Evolutionary conservation across 2,329 filamentous ascomycete species (phyloP).

Genomic region (Chaetomiaceae sp.): DNA sequence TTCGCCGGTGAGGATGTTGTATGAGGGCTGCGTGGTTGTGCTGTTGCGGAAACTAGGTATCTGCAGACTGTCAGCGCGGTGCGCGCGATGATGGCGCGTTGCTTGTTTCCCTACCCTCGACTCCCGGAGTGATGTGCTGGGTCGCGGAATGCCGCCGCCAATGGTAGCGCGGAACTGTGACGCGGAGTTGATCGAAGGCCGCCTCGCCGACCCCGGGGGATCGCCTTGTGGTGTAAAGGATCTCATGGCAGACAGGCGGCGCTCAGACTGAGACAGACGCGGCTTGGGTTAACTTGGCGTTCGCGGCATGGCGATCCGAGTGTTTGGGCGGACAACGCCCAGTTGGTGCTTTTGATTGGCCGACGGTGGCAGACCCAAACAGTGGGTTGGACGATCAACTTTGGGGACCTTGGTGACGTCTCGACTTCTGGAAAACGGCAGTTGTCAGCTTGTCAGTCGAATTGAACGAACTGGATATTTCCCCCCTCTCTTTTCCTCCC

Average conservation of each 20-base stretch:
- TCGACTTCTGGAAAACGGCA: neutral
- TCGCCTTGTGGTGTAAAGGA: constrained; percentile 29
- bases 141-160: constrained; percentile 26
- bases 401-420: neutral
- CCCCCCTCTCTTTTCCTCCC: no score
- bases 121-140: constrained; percentile 27
- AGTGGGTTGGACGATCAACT: neutral
- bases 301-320: constrained; percentile 10
- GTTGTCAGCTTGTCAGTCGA: no score
- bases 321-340: constrained; percentile 11
- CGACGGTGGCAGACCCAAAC: neutral
- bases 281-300: constrained; percentile 17
- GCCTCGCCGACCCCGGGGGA: constrained; percentile 26
- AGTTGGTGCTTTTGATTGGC: constrained; percentile 12
- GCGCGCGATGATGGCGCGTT: neutral
- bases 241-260: constrained; percentile 16
- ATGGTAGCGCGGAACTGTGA: constrained; percentile 27
- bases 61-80: constrained; percentile 17
- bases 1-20: constrained; percentile 40
- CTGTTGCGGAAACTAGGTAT: constrained; percentile 28
- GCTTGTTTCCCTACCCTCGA: constrained; percentile 27
- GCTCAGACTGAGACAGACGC: constrained; percentile 9
- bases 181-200: constrained; percentile 23
- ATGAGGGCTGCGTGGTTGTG: constrained; percentile 31
- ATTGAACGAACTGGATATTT: no score